phyloP scores from a whole-genome alignment of 2,329 filamentous ascomycete species.

The Aspergillus flavus region DNA sequence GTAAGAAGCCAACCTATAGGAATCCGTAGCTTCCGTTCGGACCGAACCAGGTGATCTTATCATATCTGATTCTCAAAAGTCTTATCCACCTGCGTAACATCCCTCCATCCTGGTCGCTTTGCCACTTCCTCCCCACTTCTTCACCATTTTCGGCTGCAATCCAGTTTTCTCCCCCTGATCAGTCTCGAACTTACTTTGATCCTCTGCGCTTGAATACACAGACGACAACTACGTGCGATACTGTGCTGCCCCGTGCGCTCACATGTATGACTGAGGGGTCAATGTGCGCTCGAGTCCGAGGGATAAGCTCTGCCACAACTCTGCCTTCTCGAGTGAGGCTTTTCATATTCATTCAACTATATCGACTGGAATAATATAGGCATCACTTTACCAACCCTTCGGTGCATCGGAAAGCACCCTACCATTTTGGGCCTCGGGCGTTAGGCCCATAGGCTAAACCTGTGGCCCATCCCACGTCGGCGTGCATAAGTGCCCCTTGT shows the following conservation, averaged over 20 bases:
- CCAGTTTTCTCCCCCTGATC: slow-evolving; percentile 9
- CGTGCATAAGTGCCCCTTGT: slow-evolving; percentile 38
- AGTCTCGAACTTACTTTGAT: background rate
- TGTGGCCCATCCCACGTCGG: slow-evolving; percentile 28
- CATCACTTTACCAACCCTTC: slow-evolving; percentile 9
- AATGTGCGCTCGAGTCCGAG: slow-evolving; percentile 4
- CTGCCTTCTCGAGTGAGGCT: background rate
- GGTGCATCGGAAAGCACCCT: slow-evolving; percentile 21
- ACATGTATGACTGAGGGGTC: background rate
- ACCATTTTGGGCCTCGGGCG: slow-evolving; percentile 26
- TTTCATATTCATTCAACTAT: background rate
- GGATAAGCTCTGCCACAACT: slow-evolving; percentile 1
- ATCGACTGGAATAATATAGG: slow-evolving; percentile 2
- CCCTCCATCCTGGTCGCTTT: slow-evolving; percentile 15
- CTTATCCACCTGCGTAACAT: slow-evolving; percentile 13
- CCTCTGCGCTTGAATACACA: background rate
- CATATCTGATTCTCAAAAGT: slow-evolving; percentile 25
- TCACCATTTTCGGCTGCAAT: slow-evolving; percentile 10
- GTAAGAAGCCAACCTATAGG: slow-evolving; percentile 1
- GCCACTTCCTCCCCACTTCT: slow-evolving; percentile 21
- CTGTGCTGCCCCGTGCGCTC: background rate
- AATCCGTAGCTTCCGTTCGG: slow-evolving; percentile 8
- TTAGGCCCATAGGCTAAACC: slow-evolving; percentile 27
- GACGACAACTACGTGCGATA: background rate
- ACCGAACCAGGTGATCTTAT: slow-evolving; percentile 28